Base-by-base conservation (phyloP, 129 eudicot species). In the Arctium lappa region DNA sequence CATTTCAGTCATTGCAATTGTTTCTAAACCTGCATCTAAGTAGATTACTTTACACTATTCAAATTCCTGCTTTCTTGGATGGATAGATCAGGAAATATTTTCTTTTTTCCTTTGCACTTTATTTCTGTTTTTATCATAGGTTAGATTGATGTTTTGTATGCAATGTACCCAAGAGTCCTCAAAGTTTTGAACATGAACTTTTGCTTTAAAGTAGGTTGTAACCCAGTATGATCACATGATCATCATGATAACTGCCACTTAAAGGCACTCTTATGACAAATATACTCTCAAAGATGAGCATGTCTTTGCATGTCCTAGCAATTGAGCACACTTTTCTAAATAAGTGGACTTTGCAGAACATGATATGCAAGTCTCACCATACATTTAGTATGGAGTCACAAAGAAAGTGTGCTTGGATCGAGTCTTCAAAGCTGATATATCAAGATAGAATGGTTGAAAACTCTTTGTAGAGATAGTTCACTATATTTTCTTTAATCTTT, bases 401-500 rank as follows among this genome's bases (percentile, higher is more conserved):
- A 40, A 29, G 11, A 72, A 31, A 50, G 22, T 60, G 31, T 78
- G 27, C 70, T 22, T 56, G 65, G 65, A 56, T 56, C 6, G 27
- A 56, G 65, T 56, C 18, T 75, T 27, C 79, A 13, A 32, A 4
- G 18, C 63, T 18, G 37, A 75, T 18, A 39, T 42, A 6, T 75
- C 65, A 44, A 56, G 65, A 56, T 56, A 56, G 7, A 46, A 2
- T 56, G 18, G 65, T 60, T 60, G 27, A 60, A 16, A 18, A 18
- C 30, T 38, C 46, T 65, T 76, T 13, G 70, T 76, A 30, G n/a
- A 83, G 44, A 78, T 56, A 76, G 46, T 77, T 78, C 74, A 83
- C 81, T 50, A n/a, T 1, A 42, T 84, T 32, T 63, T 22, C 69
- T 62, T 53, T 56, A 18, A 69, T 30, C 80, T 86, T 86, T 87